Percentiles rank a stretch among this genome's conserved stretches.
phyloP scores from a whole-genome alignment of 2,329 filamentous ascomycete species.

The Trichoderma gracile region DNA sequence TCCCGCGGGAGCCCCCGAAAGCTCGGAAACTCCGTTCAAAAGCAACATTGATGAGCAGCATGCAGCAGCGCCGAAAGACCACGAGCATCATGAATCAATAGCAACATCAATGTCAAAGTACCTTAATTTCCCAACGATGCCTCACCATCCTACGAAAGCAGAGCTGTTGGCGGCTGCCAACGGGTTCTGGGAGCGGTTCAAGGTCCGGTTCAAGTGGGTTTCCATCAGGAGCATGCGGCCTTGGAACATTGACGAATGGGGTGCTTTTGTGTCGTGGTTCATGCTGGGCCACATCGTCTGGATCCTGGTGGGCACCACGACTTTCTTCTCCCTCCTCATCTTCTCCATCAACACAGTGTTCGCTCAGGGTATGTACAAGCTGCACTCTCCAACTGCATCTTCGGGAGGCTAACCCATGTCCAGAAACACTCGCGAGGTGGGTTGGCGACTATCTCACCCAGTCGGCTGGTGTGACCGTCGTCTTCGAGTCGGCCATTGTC shows the following conservation, averaged over 20 bases:
- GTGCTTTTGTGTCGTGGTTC: conserved; percentile 92
- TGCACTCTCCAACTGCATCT: background rate
- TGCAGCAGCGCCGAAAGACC: background rate
- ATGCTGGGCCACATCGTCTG: conserved; percentile 90
- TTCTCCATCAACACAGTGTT: conserved; percentile 93
- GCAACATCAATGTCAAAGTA: conserved; percentile 60
- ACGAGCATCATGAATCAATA: conserved; percentile 43
- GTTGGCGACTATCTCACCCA: conserved; percentile 94
- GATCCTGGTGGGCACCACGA: conserved; percentile 95
- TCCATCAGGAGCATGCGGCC: conserved; percentile 91
- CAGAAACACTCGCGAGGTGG: conserved; percentile 89
- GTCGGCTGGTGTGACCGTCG: conserved; percentile 87
- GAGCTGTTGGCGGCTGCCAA: conserved; percentile 89
- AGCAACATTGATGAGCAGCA: background rate
- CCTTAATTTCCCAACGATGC: conserved; percentile 64
- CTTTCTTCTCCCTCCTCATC: conserved; percentile 90
- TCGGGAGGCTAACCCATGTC: conserved; percentile 28
- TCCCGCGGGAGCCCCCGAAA: background rate
- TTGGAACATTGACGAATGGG: conserved; percentile 95
- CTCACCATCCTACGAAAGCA: conserved; percentile 90
- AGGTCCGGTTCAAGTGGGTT: conserved; percentile 95
- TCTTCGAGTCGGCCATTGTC: conserved; percentile 97
- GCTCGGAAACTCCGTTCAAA: background rate
- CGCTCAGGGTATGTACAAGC: conserved; percentile 69
- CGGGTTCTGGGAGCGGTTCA: conserved; percentile 87